A percentile compares a stretch with the other conserved stretches of the same genome.
Evolutionary conservation across 768 basidiomycete species (phyloP).

Genomic region (Leccinellum albellum): DNA sequence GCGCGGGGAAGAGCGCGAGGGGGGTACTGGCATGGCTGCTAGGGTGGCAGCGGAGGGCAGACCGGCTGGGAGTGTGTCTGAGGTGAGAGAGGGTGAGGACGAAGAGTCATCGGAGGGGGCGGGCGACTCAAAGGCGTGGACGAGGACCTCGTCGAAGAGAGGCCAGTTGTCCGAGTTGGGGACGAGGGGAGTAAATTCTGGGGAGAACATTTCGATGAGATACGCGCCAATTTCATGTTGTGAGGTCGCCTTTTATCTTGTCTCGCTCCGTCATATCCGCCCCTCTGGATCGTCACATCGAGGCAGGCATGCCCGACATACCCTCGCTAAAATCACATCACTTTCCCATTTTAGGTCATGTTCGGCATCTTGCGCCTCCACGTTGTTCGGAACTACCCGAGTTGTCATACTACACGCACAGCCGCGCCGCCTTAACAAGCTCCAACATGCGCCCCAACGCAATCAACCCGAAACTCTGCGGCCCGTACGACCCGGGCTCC

Average conservation of each 20-base stretch:
- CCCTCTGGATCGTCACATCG: conserved; percentile 28
- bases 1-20: conserved; percentile 24
- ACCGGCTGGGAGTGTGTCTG: neutral
- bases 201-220: conserved; percentile 16
- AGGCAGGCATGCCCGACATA: neutral
- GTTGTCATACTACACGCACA: neutral
- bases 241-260: conserved; percentile 23
- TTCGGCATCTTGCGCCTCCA: conserved; percentile 23
- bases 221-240: conserved; percentile 1
- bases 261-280: conserved; percentile 1
- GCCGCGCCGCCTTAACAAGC: conserved; percentile 28
- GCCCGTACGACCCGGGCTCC: conserved; percentile 33
- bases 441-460: conserved; percentile 43
- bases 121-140: conserved; percentile 1
- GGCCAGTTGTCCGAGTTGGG: conserved; percentile 22
- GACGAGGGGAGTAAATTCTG: conserved; percentile 15
- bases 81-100: conserved; percentile 11
- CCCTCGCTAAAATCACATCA: conserved; percentile 31
- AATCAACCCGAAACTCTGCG: conserved; percentile 44
- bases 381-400: conserved; percentile 14
- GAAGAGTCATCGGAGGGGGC: neutral
- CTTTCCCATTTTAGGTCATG: conserved; percentile 6
- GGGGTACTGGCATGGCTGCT: conserved; percentile 29
- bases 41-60: conserved; percentile 20
- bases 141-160: conserved; percentile 17